A percentile compares a stretch with the other conserved stretches of the same genome.
These are phyloP conservation scores for Raphidocelis subcapitata DNA, from an alignment of 139 green algal species.

Conservation along the genomic window DNA sequence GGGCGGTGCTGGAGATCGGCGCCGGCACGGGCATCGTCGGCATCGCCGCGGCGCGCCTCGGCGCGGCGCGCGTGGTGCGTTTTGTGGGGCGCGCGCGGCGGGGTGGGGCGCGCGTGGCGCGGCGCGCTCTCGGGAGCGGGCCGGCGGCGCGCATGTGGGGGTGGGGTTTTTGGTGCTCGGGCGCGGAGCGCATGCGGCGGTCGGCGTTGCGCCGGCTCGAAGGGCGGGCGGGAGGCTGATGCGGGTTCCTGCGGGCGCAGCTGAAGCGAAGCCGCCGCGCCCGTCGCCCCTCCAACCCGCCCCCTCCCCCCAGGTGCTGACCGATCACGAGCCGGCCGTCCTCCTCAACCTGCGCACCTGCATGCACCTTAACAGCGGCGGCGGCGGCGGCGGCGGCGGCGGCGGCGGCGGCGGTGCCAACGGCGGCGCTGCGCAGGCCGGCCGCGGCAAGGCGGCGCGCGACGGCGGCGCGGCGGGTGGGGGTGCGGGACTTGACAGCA, in stretches of 20 bases:
- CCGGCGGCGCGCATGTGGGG: no score
- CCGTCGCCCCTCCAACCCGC: neutral
- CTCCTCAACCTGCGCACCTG: constrained; percentile 65
- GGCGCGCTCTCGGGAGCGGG: neutral
- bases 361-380: constrained; percentile 50
- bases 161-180: neutral
- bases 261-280: neutral
- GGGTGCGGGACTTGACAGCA: neutral
- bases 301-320: constrained; percentile 54
- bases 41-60: constrained; percentile 71
- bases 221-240: neutral
- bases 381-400: neutral
- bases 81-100: neutral
- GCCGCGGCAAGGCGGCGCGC: no score
- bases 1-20: constrained; percentile 79
- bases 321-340: constrained; percentile 66
- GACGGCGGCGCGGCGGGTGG: neutral
- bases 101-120: neutral
- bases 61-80: constrained; percentile 42
- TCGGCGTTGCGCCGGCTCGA: neutral
- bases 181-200: neutral
- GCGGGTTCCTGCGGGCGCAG: neutral
- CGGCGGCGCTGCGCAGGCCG: neutral
- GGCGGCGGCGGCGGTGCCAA: neutral
- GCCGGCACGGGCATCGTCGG: constrained; percentile 72